Conservation (phyloP, 2,329 filamentous ascomycete species). For the Fonsecaea pedrosoi region DNA sequence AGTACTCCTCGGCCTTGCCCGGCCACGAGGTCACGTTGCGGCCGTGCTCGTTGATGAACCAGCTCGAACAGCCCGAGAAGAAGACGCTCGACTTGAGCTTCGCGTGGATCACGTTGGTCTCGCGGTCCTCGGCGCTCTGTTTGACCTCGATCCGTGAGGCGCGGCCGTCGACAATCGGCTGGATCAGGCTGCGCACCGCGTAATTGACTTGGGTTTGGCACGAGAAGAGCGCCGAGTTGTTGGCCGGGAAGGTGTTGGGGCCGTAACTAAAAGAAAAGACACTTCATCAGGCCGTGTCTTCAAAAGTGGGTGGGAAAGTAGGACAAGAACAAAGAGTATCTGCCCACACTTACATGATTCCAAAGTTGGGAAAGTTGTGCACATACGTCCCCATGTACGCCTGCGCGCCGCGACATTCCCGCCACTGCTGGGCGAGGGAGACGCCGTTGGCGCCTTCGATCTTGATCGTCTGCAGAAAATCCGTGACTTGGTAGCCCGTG, state of each 20-base stretch:
- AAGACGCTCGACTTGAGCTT: conserved; percentile 1
- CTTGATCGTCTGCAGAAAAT: conserved; percentile 47
- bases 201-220: conserved; percentile 13
- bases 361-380: conserved; percentile 69
- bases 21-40: conserved; percentile 55
- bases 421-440: conserved; percentile 43
- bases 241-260: conserved; percentile 55
- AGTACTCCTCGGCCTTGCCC: conserved; percentile 11
- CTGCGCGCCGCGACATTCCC: conserved; percentile 42
- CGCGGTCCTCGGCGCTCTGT: conserved; percentile 12
- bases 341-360: conserved; percentile 52
- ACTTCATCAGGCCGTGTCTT: too few relatives aligned
- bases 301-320: too few relatives aligned
- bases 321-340: too few relatives aligned
- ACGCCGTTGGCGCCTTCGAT: conserved; percentile 41
- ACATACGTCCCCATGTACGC: conserved; percentile 54
- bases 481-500: conserved; percentile 46
- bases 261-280: conserved; percentile 50
- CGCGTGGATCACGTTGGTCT: conserved; percentile 5
- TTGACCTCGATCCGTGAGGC: conserved; percentile 1
- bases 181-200: conserved; percentile 3
- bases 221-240: conserved; percentile 7
- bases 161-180: not conserved
- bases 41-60: conserved; percentile 8
- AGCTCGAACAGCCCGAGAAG: not conserved